phyloP scores from a whole-genome alignment of 1,284 basidiomycete genomes.

The Malassezia japonica region DNA sequence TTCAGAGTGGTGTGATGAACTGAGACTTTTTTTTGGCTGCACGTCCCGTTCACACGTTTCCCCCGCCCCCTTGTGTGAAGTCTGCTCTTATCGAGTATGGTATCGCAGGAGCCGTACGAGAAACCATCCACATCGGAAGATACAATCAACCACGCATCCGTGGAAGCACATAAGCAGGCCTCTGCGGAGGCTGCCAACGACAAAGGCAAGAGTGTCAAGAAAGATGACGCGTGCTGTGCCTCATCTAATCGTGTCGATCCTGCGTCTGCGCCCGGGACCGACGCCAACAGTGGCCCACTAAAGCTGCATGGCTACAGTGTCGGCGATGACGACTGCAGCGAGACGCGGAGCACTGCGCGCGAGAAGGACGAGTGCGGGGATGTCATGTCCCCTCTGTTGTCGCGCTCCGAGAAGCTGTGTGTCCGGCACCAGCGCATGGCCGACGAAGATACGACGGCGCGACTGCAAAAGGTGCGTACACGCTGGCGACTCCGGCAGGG shows the following conservation, averaged over 20 bases:
- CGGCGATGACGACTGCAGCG: background rate
- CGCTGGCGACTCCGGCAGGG: background rate
- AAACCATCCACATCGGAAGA: background rate
- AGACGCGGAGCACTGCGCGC: background rate
- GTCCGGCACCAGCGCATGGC: slow-evolving; percentile 93
- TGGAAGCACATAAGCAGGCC: slow-evolving; percentile 1
- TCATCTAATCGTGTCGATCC: no score
- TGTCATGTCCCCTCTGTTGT: slow-evolving; percentile 2
- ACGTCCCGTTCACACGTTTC: no score
- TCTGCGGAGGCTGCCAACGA: background rate
- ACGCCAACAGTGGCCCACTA: no score
- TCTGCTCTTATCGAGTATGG: no score
- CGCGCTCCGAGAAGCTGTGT: slow-evolving; percentile 59
- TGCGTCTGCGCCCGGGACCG: no score
- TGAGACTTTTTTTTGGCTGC: no score
- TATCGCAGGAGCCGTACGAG: no score
- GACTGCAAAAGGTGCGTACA: slow-evolving; percentile 72
- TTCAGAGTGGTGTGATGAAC: no score
- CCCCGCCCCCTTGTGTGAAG: no score
- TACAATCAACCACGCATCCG: background rate
- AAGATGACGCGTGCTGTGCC: no score
- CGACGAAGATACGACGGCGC: slow-evolving; percentile 83
- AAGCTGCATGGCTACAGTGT: background rate
- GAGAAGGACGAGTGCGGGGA: background rate
- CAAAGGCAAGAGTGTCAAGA: no score